A percentile compares a stretch with the other conserved stretches of the same genome.
Evolutionary conservation across 2,329 filamentous ascomycete species (phyloP).

Genomic region (Apiospora rasikravindrae): DNA sequence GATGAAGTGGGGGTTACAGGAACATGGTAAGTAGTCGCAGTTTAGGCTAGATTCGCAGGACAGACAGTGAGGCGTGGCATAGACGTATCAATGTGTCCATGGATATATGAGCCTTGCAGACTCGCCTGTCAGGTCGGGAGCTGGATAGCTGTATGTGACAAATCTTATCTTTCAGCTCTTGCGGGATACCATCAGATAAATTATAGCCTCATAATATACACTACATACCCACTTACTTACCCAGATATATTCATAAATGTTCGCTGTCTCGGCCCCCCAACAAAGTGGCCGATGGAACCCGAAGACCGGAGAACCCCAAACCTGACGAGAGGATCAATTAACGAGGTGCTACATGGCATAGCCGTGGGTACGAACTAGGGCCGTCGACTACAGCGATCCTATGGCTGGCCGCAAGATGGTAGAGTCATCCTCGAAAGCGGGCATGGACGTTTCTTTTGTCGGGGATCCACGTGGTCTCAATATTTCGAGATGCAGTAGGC

Average conservation of each 20-base stretch:
- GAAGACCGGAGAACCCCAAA: slow-evolving; percentile 1
- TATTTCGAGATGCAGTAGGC: not conserved
- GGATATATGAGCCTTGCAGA: not conserved
- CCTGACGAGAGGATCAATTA: not conserved
- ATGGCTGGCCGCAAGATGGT: not conserved
- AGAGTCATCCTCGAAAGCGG: not conserved
- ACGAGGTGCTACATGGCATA: not conserved
- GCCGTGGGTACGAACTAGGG: not conserved
- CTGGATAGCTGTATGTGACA: not conserved
- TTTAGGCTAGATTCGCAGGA: not conserved
- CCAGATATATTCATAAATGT: not conserved
- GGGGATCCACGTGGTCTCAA: not conserved
- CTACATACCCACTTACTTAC: not conserved
- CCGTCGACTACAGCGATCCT: not conserved
- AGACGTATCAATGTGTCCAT: not conserved
- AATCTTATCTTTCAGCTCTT: not conserved
- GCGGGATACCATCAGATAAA: not conserved
- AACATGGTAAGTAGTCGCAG: not conserved
- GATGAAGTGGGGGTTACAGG: not conserved
- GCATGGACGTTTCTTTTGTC: not conserved
- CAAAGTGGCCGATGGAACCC: not conserved
- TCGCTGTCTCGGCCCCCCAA: not conserved
- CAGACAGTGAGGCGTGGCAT: not conserved
- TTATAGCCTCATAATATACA: not conserved
- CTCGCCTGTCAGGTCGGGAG: not conserved